Conservation (phyloP, 2,329 filamentous ascomycete genomes). For the Verticillium tricorpus region DNA sequence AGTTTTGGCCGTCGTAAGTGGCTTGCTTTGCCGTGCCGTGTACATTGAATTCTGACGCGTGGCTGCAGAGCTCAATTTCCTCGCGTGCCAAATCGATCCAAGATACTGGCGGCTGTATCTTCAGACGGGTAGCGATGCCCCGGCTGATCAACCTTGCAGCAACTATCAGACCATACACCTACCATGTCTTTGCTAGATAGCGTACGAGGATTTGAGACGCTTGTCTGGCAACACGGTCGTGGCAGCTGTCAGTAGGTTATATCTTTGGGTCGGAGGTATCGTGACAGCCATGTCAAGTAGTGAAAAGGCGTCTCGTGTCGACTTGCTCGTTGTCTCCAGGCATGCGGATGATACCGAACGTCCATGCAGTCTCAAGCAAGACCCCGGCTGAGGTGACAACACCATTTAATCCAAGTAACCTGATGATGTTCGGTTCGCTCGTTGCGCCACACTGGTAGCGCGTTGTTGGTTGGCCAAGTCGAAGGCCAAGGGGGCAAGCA, state of each 20-base stretch:
- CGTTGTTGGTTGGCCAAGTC: too few relatives aligned
- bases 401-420: too few relatives aligned
- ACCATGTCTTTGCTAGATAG: constrained; percentile 40
- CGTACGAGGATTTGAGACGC: neutral
- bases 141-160: constrained; percentile 44
- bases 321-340: too few relatives aligned
- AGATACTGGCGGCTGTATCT: constrained; percentile 47
- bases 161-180: constrained; percentile 52
- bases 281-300: too few relatives aligned
- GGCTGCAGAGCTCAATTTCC: constrained; percentile 43
- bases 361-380: too few relatives aligned
- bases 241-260: neutral
- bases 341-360: too few relatives aligned
- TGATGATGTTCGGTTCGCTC: too few relatives aligned
- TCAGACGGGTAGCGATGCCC: constrained; percentile 46
- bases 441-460: too few relatives aligned
- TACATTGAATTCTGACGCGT: constrained; percentile 12
- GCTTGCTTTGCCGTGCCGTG: neutral
- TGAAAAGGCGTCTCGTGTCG: too few relatives aligned
- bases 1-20: constrained; percentile 35
- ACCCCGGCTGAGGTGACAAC: too few relatives aligned
- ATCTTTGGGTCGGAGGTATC: neutral
- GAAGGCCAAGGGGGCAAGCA: too few relatives aligned
- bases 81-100: constrained; percentile 38
- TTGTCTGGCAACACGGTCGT: constrained; percentile 7